A percentile compares a stretch with the other conserved stretches of the same genome.
phyloP scores from a whole-genome alignment of 1,284 basidiomycete species.

The Pseudozyma hubeiensis region DNA sequence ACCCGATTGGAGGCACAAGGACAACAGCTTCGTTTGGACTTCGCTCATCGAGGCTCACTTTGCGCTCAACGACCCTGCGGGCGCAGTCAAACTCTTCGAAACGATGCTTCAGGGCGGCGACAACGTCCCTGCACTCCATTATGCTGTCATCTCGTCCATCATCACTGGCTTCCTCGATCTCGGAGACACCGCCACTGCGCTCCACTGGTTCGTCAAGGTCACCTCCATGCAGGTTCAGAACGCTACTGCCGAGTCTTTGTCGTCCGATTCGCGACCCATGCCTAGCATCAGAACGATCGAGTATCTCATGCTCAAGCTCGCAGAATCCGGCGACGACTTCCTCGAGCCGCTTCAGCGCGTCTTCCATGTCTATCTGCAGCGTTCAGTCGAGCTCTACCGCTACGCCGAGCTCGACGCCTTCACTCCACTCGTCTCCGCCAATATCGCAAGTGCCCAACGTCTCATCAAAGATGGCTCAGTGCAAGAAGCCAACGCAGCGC shows the following conservation, averaged over 20 bases:
- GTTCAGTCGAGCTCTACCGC: not conserved
- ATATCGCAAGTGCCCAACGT: slow-evolving; percentile 41
- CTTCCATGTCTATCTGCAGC: slow-evolving; percentile 28
- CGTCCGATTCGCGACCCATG: slow-evolving; percentile 13
- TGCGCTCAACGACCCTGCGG: slow-evolving; percentile 75
- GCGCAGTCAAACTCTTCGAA: slow-evolving; percentile 79
- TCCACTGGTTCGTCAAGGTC: slow-evolving; percentile 56
- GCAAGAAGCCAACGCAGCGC: slow-evolving; percentile 23
- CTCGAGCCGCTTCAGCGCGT: slow-evolving; percentile 24
- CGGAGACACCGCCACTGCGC: slow-evolving; percentile 46
- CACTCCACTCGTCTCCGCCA: slow-evolving; percentile 34
- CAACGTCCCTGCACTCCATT: slow-evolving; percentile 73
- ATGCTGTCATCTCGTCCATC: slow-evolving; percentile 75
- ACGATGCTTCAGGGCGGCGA: slow-evolving; percentile 74
- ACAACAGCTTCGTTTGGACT: slow-evolving; percentile 75
- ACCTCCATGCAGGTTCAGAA: slow-evolving; percentile 1
- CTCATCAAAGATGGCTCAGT: slow-evolving; percentile 31
- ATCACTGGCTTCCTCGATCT: slow-evolving; percentile 70
- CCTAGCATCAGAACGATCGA: slow-evolving; percentile 14
- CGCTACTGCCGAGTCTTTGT: not conserved
- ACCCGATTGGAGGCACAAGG: slow-evolving; percentile 30
- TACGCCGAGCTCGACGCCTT: slow-evolving; percentile 10
- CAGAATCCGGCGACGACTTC: slow-evolving; percentile 14
- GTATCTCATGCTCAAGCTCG: slow-evolving; percentile 24
- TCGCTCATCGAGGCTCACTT: slow-evolving; percentile 83